These are phyloP conservation scores for Barnettozyma sp. DNA, from an alignment of 805 yeast genomes.

Conservation along the genomic window DNA sequence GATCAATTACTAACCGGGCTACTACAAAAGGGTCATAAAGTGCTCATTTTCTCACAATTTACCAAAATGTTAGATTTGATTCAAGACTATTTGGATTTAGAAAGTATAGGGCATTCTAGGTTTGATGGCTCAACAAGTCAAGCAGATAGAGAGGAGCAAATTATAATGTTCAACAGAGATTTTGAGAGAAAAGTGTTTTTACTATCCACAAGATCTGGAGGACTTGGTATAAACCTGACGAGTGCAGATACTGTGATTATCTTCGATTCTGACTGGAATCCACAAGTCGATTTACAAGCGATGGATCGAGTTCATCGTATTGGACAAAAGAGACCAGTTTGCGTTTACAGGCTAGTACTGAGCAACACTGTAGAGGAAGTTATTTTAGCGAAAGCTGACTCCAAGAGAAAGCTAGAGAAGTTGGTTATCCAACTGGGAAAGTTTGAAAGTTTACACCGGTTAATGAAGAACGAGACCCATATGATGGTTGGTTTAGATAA, in stretches of 20 bases:
- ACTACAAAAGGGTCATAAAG: constrained; percentile 49
- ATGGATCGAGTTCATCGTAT: constrained; percentile 94
- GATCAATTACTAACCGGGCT: constrained; percentile 54
- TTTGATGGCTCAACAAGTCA: constrained; percentile 74
- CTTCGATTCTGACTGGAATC: constrained; percentile 96
- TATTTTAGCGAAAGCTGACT: constrained; percentile 67
- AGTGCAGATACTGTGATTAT: constrained; percentile 86
- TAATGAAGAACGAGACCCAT: constrained; percentile 29
- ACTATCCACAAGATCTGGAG: constrained; percentile 90
- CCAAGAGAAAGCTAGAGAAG: constrained; percentile 73
- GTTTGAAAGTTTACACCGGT: constrained; percentile 38
- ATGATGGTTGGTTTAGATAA: constrained; percentile 16
- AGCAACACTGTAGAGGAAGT: constrained; percentile 80
- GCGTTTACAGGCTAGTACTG: constrained; percentile 71
- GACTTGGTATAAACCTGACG: constrained; percentile 80
- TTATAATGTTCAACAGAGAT: constrained; percentile 38
- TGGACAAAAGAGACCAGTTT: constrained; percentile 81
- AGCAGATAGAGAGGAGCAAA: constrained; percentile 56
- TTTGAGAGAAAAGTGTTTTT: constrained; percentile 48
- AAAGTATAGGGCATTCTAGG: constrained; percentile 43
- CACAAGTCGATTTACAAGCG: constrained; percentile 93
- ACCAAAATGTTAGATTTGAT: constrained; percentile 74
- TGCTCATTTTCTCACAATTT: constrained; percentile 83
- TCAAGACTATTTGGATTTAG: constrained; percentile 60
- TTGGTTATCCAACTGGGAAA: constrained; percentile 64